Conservation (phyloP, 1,139 yeast species). For the Williopsis jadinii region DNA sequence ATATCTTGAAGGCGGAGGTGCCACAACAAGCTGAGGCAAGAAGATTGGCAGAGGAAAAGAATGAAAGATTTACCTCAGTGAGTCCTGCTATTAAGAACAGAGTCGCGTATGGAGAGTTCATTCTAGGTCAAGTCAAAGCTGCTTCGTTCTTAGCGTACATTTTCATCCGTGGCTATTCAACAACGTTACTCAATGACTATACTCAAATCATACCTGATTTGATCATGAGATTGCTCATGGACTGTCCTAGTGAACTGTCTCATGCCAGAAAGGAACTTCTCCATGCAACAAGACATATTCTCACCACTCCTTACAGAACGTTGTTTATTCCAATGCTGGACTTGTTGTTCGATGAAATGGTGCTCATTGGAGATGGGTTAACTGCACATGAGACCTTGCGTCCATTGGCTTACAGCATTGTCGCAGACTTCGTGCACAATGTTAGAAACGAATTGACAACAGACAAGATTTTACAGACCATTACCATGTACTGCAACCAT, state of each 20-base stretch:
- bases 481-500: constrained; percentile 72
- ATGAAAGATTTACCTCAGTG: constrained; percentile 44
- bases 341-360: constrained; percentile 75
- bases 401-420: constrained; percentile 91
- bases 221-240: constrained; percentile 79
- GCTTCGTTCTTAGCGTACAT: constrained; percentile 93
- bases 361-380: constrained; percentile 86
- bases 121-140: constrained; percentile 94
- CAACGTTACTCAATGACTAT: constrained; percentile 51
- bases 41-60: constrained; percentile 48
- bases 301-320: constrained; percentile 80
- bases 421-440: constrained; percentile 92
- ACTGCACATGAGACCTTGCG: constrained; percentile 81
- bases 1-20: constrained; percentile 70
- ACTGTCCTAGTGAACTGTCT: constrained; percentile 94
- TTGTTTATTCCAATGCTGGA: constrained; percentile 85
- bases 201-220: constrained; percentile 81
- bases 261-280: constrained; percentile 88
- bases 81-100: constrained; percentile 73
- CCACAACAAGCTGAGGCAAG: constrained; percentile 66
- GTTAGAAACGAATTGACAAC: constrained; percentile 81
- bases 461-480: constrained; percentile 83
- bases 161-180: constrained; percentile 76
- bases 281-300: constrained; percentile 90
- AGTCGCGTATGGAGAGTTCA: constrained; percentile 79